Conservation (phyloP, 768 basidiomycete species). For the Leccinum disarticulatum region DNA sequence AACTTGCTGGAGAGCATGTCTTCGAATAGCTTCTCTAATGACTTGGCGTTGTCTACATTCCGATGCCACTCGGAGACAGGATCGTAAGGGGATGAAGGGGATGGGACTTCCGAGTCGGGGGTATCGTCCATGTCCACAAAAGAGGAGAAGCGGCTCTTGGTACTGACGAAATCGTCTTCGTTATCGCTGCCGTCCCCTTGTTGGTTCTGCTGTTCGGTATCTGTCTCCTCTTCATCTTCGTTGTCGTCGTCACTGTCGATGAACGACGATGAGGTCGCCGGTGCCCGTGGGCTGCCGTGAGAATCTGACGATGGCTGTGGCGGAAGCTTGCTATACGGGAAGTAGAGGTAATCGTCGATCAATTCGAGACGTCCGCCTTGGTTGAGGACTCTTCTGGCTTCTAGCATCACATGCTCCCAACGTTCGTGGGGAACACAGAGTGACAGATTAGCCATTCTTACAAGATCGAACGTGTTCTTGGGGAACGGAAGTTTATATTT, state of each 20-base stretch:
- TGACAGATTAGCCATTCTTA: conserved; percentile 69
- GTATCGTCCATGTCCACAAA: conserved; percentile 20
- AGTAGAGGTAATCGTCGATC: conserved; percentile 70
- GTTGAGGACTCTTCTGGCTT: conserved; percentile 62
- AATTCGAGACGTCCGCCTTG: conserved; percentile 67
- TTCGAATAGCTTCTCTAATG: conserved; percentile 58
- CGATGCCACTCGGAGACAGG: conserved; percentile 40
- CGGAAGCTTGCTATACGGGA: conserved; percentile 49
- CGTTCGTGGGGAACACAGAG: conserved; percentile 58
- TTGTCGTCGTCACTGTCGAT: conserved; percentile 19
- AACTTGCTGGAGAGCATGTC: conserved; percentile 56
- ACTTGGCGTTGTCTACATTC: conserved; percentile 39
- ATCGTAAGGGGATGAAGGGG: conserved; percentile 22
- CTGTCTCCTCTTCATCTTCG: conserved; percentile 21
- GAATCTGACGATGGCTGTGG: conserved; percentile 17
- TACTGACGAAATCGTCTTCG: conserved; percentile 32
- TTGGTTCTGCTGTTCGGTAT: conserved; percentile 10
- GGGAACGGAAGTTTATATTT: conserved; percentile 60
- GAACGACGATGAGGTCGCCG: conserved; percentile 18
- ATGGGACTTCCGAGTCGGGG: background rate
- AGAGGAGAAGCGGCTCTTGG: conserved; percentile 31
- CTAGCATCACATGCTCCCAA: conserved; percentile 60
- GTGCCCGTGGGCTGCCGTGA: background rate
- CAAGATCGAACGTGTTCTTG: conserved; percentile 63
- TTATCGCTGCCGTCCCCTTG: conserved; percentile 12